phyloP scores from a whole-genome alignment of 1,139 yeast genomes.

The Pichia sp. region DNA sequence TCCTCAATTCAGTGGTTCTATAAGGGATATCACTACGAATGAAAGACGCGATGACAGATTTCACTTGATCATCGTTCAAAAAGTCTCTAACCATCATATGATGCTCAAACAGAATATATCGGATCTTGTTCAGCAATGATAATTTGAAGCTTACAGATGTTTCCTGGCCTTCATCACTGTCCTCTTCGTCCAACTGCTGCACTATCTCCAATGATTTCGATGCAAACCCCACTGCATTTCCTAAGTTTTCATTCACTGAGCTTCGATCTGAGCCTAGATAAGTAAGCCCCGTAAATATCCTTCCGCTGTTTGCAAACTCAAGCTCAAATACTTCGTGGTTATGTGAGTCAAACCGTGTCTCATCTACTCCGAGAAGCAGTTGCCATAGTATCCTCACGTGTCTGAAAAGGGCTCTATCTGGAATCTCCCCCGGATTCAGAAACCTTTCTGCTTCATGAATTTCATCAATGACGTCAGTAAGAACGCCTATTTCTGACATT shows the following conservation, averaged over 20 bases:
- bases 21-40: conserved; percentile 9
- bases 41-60: not conserved
- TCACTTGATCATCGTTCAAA: conserved; percentile 4
- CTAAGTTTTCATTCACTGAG: not conserved
- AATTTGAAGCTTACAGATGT: conserved; percentile 12
- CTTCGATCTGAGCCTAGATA: conserved; percentile 8
- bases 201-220: conserved; percentile 10
- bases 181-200: conserved; percentile 6
- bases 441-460: conserved; percentile 9
- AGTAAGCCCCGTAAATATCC: conserved; percentile 6
- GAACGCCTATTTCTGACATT: conserved; percentile 12
- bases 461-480: conserved; percentile 14
- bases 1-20: not conserved
- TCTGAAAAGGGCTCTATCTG: conserved; percentile 7
- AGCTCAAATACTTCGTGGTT: conserved; percentile 21
- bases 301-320: conserved; percentile 9
- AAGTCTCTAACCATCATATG: conserved; percentile 8
- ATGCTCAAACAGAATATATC: conserved; percentile 11
- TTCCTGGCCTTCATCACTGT: not conserved
- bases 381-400: conserved; percentile 25
- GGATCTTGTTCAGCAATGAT: conserved; percentile 13
- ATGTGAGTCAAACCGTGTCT: conserved; percentile 16
- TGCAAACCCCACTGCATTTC: conserved; percentile 15
- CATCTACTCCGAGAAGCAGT: conserved; percentile 24
- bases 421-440: conserved; percentile 9